Evolutionary conservation across 2,329 filamentous ascomycete species (phyloP), one percentile per base, ranked within the genome.

Genomic region (Colletotrichum camelliae): DNA sequence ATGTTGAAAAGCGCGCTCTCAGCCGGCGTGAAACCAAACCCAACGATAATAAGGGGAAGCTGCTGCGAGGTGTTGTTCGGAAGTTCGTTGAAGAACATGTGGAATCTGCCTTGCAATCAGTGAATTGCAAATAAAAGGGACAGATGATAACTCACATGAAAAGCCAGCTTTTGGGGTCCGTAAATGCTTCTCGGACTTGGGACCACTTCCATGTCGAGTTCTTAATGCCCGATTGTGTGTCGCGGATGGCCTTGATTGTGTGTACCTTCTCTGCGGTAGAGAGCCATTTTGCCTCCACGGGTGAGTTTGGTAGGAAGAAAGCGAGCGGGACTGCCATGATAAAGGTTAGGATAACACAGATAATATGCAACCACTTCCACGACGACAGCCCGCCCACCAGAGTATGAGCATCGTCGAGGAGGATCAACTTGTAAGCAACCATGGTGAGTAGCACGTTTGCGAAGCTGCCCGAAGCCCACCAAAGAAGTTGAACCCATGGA

Each of bases 371-470:
- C 65, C 43, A 67, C n/a, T 67, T 67, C 43, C 79, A 80, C 16
- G 78, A 80, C 7, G 61, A 70, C 18, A 80, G 64, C 16, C 75
- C 73, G 24, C 78, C 79, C 7, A 71, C 74, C 21, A 80, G 70
- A 35, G 69, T 55, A 37, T 74, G 70, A 16, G 24, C 35, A 16
- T 75, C 69, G 29, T 79, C 79, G 48, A 79, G 77, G 12, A 76
- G 65, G 62, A 80, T 81, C 27, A 81, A 77, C 65, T 79, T 81
- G 68, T 80, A 81, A 2, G 80, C 77, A 18, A 81, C 79, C 80
- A 81, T 81, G 24, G 80, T 81, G 18, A 81, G 72, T 15, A 81
- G 74, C 9, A 81, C 80, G 31, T 81, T 81, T 52, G 80, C 80
- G 18, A 81, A 74, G 31, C 79, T 80, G 29, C 80, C 80, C 18